Conservation (phyloP, 2,329 filamentous ascomycete species). For the Thermochaetoides dissita region DNA sequence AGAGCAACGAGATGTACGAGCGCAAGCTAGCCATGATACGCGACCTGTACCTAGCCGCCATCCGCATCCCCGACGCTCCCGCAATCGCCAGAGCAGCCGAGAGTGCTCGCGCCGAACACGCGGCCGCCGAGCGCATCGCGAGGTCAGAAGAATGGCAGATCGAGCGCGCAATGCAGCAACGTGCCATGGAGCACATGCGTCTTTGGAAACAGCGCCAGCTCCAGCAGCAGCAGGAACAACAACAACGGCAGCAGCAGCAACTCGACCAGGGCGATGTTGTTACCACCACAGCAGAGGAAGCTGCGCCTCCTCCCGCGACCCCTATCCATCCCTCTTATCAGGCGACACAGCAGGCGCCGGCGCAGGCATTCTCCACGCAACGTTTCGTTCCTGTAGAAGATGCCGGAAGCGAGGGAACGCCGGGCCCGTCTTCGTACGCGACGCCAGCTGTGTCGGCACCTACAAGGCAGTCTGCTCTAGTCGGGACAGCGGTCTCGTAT, state of each 20-base stretch:
- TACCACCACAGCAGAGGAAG: not conserved
- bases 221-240: not conserved
- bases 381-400: too few species aligned
- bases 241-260: not conserved
- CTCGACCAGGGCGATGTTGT: too few species aligned
- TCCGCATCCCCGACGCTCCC: conserved; percentile 2
- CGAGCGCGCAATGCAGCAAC: not conserved
- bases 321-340: not conserved
- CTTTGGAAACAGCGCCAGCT: not conserved
- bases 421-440: too few species aligned
- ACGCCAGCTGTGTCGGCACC: too few species aligned
- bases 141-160: conserved; percentile 2
- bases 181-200: not conserved
- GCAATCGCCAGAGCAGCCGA: not conserved
- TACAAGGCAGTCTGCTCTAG: too few species aligned
- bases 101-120: conserved; percentile 1
- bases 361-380: too few species aligned
- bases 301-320: not conserved
- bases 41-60: conserved; percentile 2
- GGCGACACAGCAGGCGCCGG: too few species aligned
- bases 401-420: too few species aligned
- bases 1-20: conserved; percentile 3
- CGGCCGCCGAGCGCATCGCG: conserved; percentile 3
- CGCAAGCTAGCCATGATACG: conserved; percentile 3
- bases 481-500: too few species aligned